Conservation (phyloP, 2,329 filamentous ascomycete genomes). For the Colletotrichum sp. region DNA sequence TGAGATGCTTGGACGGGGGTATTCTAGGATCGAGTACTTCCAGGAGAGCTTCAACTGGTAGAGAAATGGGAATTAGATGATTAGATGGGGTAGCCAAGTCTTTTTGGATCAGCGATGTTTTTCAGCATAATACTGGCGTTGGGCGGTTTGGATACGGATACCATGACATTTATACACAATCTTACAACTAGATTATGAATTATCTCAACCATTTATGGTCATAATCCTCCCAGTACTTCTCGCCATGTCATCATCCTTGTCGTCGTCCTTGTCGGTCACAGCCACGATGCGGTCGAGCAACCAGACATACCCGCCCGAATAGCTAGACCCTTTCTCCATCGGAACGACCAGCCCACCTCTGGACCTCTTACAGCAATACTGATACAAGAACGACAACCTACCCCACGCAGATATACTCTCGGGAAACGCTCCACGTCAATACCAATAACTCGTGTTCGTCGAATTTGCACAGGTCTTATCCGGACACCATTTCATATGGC, state of each 20-base stretch:
- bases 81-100: neutral
- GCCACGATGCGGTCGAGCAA: accelerated
- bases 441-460: neutral
- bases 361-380: neutral
- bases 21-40: conserved; percentile 42
- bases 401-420: too few species aligned
- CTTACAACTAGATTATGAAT: neutral
- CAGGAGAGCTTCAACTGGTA: conserved; percentile 51
- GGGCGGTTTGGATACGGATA: neutral
- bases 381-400: neutral
- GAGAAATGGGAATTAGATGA: neutral
- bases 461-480: neutral
- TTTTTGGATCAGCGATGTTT: neutral
- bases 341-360: too few species aligned
- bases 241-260: neutral
- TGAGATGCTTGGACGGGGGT: conserved; percentile 29
- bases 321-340: neutral
- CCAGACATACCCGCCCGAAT: neutral
- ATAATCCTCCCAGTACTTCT: accelerated
- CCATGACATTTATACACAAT: neutral
- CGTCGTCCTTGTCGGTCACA: neutral
- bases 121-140: neutral
- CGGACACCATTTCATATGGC: neutral
- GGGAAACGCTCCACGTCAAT: neutral
- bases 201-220: neutral